These are phyloP conservation scores for Cyclotella choctawhatcheeana DNA, from an alignment of 108 stramenopile genomes.

Conservation along the genomic window DNA sequence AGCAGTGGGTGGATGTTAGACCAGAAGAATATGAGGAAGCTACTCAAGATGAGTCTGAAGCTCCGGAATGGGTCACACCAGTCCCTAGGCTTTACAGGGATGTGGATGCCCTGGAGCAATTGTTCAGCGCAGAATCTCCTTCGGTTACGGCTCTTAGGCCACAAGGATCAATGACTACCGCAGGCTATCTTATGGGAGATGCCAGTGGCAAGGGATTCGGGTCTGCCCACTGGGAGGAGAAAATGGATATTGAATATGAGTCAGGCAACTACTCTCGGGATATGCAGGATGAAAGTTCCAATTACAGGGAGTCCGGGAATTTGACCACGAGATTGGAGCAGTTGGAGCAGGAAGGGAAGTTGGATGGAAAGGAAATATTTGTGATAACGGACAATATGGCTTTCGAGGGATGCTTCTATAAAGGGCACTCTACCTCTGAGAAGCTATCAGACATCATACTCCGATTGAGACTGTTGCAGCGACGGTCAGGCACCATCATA, in stretches of 20 bases:
- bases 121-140: not conserved
- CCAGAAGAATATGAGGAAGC: not conserved
- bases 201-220: constrained; percentile 45
- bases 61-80: constrained; percentile 16
- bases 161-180: constrained; percentile 10
- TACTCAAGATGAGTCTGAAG: not conserved
- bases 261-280: not conserved
- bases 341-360: not conserved
- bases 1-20: not conserved
- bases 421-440: constrained; percentile 14
- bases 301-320: constrained; percentile 41
- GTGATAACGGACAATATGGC: constrained; percentile 52
- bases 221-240: constrained; percentile 1
- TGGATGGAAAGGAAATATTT: constrained; percentile 34
- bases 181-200: no score
- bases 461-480: constrained; percentile 14
- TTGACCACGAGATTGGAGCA: constrained; percentile 16
- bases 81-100: constrained; percentile 36
- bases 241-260: not conserved
- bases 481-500: constrained; percentile 8
- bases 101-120: constrained; percentile 8
- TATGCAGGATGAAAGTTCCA: constrained; percentile 3
- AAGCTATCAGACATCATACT: constrained; percentile 38
- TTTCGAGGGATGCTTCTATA: constrained; percentile 39
- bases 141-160: not conserved